Percentiles rank a stretch among this genome's conserved stretches.
Evolutionary conservation across 768 basidiomycete genomes (phyloP).

Genomic region (Calocybe gangraenosa): DNA sequence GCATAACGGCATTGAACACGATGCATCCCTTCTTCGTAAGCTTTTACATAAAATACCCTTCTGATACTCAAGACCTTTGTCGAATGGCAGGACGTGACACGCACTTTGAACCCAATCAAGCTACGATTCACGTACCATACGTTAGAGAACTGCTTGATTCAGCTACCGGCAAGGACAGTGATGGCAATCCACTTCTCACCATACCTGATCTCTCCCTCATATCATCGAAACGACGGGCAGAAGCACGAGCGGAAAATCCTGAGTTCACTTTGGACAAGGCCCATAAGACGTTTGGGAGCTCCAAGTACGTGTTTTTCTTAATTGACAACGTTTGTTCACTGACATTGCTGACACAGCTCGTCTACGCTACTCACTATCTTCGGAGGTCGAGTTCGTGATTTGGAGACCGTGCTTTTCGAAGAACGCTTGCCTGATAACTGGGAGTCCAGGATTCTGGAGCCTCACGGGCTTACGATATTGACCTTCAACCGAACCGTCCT

Average conservation of each 20-base stretch:
- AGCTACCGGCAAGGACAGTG: slow-evolving; percentile 54
- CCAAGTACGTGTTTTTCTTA: slow-evolving; percentile 47
- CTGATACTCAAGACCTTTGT: slow-evolving; percentile 31
- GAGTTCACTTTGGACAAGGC: slow-evolving; percentile 44
- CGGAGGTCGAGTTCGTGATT: slow-evolving; percentile 55
- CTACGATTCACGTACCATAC: slow-evolving; percentile 41
- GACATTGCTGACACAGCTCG: too few species aligned
- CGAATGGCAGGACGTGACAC: slow-evolving; percentile 47
- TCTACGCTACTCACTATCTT: slow-evolving; percentile 63
- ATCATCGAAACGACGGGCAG: slow-evolving; percentile 56
- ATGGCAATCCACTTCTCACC: slow-evolving; percentile 48
- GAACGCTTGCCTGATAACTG: slow-evolving; percentile 70
- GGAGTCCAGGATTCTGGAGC: slow-evolving; percentile 57
- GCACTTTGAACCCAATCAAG: slow-evolving; percentile 46
- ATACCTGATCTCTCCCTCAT: slow-evolving; percentile 53
- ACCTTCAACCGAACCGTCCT: slow-evolving; percentile 48
- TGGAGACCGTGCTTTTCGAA: slow-evolving; percentile 55
- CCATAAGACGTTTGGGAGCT: slow-evolving; percentile 62
- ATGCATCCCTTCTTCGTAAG: slow-evolving; percentile 58
- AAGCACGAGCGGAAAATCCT: slow-evolving; percentile 48
- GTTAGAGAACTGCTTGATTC: slow-evolving; percentile 53
- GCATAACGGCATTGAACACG: slow-evolving; percentile 72
- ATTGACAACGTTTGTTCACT: background rate
- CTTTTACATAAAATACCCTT: slow-evolving; percentile 17
- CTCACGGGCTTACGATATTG: slow-evolving; percentile 55